phyloP scores from a whole-genome alignment of 768 basidiomycete species.

The Termitomyces eurrhizus region DNA sequence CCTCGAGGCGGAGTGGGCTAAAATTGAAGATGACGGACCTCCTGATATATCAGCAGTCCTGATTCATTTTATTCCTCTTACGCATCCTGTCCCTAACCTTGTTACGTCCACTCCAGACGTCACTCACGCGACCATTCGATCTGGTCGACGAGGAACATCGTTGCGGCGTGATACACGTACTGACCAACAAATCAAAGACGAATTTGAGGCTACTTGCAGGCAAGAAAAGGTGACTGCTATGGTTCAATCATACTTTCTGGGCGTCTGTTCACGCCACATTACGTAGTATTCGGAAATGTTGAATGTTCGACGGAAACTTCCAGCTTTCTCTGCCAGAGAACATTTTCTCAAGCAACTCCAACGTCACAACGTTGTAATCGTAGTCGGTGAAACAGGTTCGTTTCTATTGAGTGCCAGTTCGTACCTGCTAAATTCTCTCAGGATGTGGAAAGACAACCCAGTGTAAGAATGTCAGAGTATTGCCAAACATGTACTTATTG shows the following conservation, averaged over 20 bases:
- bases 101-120: slow-evolving; percentile 7
- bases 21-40: slow-evolving; percentile 63
- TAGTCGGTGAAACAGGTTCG: slow-evolving; percentile 86
- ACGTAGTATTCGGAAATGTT: slow-evolving; percentile 54
- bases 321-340: slow-evolving; percentile 68
- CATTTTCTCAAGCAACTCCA: slow-evolving; percentile 59
- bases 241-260: neutral
- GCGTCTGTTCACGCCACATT: neutral
- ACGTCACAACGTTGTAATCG: slow-evolving; percentile 65
- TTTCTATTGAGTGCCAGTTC: neutral
- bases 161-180: slow-evolving; percentile 37
- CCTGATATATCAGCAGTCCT: slow-evolving; percentile 73
- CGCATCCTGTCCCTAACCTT: slow-evolving; percentile 6
- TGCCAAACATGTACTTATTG: neutral
- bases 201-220: slow-evolving; percentile 45
- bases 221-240: slow-evolving; percentile 30
- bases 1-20: slow-evolving; percentile 68
- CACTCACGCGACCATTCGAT: neutral
- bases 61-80: slow-evolving; percentile 48
- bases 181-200: slow-evolving; percentile 44
- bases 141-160: slow-evolving; percentile 18
- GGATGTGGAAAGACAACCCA: slow-evolving; percentile 94
- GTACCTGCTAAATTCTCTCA: slow-evolving; percentile 15
- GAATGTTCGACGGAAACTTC: slow-evolving; percentile 54
- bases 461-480: slow-evolving; percentile 34